These are phyloP conservation scores for Rossbeevera mucosa DNA, from an alignment of 768 basidiomycete species.

Conservation along the genomic window DNA sequence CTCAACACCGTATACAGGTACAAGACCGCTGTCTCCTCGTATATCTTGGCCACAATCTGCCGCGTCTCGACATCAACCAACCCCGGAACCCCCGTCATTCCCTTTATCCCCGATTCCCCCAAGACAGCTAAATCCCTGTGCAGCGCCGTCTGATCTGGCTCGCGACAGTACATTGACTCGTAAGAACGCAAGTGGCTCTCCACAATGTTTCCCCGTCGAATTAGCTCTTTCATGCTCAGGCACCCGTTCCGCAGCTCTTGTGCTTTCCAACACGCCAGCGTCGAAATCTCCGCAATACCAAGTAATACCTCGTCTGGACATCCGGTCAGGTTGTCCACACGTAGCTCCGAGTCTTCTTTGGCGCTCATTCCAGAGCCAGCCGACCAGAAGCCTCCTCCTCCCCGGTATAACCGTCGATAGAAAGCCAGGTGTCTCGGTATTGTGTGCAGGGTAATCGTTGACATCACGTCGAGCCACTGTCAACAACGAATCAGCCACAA, in stretches of 20 bases:
- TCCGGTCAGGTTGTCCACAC: constrained; percentile 67
- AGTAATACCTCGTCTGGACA: constrained; percentile 78
- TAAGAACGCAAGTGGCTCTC: constrained; percentile 57
- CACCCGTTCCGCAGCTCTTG: constrained; percentile 58
- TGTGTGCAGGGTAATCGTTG: constrained; percentile 55
- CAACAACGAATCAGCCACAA: constrained; percentile 15
- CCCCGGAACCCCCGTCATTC: constrained; percentile 28
- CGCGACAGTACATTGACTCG: constrained; percentile 28
- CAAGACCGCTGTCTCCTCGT: constrained; percentile 59
- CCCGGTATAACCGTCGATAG: constrained; percentile 62
- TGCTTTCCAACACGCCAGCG: constrained; percentile 70
- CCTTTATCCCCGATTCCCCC: constrained; percentile 18
- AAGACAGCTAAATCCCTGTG: constrained; percentile 37
- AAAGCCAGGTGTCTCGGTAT: constrained; percentile 63
- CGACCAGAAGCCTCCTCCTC: constrained; percentile 44
- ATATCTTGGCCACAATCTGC: constrained; percentile 49
- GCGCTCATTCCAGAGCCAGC: constrained; percentile 25
- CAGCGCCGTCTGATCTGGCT: constrained; percentile 34
- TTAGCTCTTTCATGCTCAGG: constrained; percentile 69
- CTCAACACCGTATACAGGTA: constrained; percentile 71
- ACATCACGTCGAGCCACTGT: constrained; percentile 78
- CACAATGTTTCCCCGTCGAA: constrained; percentile 66
- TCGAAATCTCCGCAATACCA: constrained; percentile 69
- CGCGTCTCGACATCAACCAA: constrained; percentile 40
- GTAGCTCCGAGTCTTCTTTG: constrained; percentile 42